These are phyloP conservation scores for Emmonsia crescens DNA, from an alignment of 2,329 filamentous ascomycete genomes.

Conservation along the genomic window DNA sequence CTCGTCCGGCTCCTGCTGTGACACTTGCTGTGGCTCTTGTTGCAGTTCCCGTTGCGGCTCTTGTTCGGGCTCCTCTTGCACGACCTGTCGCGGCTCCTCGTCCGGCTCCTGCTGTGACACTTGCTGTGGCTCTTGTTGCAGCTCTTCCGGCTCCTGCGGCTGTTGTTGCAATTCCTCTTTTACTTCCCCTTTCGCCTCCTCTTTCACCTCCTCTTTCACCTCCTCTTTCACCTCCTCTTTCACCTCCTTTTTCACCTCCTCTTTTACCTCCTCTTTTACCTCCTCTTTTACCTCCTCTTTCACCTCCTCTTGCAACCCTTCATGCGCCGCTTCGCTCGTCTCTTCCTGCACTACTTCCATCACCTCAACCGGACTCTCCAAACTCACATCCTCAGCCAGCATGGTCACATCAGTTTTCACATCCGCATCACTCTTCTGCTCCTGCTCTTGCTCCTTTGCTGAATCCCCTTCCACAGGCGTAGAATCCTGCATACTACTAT, in stretches of 20 bases:
- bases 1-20: too few relatives aligned
- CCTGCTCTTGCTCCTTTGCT: not conserved
- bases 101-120: too few relatives aligned
- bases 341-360: too few relatives aligned
- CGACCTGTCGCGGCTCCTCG: not conserved
- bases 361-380: not conserved
- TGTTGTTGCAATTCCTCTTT: not conserved
- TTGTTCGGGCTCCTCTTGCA: not conserved
- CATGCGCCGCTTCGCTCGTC: not conserved
- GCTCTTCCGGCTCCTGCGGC: not conserved
- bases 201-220: not conserved
- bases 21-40: not conserved
- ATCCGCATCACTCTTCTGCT: not conserved
- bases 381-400: not conserved
- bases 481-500: not conserved
- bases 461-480: not conserved
- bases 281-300: not conserved
- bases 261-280: not conserved
- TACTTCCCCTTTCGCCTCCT: not conserved
- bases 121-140: not conserved
- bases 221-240: not conserved
- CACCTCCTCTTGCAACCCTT: not conserved
- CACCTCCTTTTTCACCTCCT: not conserved
- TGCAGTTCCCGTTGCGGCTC: not conserved
- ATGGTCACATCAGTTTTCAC: not conserved